Conservation (phyloP, 306 rosid genomes). For the Glycine tomentella region DNA sequence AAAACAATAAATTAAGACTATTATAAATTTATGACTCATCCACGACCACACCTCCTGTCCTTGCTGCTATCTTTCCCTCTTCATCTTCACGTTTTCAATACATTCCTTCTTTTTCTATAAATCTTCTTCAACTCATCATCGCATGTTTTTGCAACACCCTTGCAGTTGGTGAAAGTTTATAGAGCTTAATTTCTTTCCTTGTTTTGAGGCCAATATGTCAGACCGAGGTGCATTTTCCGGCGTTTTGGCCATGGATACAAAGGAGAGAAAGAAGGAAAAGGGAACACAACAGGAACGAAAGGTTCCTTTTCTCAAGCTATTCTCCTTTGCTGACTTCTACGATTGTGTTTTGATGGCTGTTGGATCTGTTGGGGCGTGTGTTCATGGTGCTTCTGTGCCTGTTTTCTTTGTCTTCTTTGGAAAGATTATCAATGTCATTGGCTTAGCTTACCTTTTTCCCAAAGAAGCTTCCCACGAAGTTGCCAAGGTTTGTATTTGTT, state of each 20-base stretch:
- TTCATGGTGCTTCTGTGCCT: slow-evolving; percentile 94
- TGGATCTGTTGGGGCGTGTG: slow-evolving; percentile 79
- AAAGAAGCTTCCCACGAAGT: slow-evolving; percentile 87
- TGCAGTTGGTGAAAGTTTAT: slow-evolving; percentile 1
- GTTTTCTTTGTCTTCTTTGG: slow-evolving; percentile 91
- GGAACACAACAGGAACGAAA: slow-evolving; percentile 32
- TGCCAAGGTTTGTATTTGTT: slow-evolving; percentile 66
- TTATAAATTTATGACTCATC: slow-evolving; percentile 27
- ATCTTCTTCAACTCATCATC: not conserved
- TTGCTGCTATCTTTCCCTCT: not conserved
- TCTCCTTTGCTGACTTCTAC: slow-evolving; percentile 75
- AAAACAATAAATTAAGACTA: not conserved
- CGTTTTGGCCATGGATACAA: not conserved
- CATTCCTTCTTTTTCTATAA: not conserved
- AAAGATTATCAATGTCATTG: slow-evolving; percentile 75
- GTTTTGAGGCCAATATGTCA: slow-evolving; percentile 41
- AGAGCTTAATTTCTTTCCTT: not conserved
- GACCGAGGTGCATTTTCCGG: slow-evolving; percentile 29
- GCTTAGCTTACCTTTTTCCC: slow-evolving; percentile 84
- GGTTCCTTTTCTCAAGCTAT: slow-evolving; percentile 70
- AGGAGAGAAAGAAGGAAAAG: not conserved
- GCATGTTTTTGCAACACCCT: not conserved
- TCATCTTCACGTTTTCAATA: slow-evolving; percentile 13
- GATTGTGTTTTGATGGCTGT: slow-evolving; percentile 72
- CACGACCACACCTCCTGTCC: not conserved